A percentile compares a stretch with the other conserved stretches of the same genome.
phyloP scores from a whole-genome alignment of 139 green algal genomes.

The Closterium sp. region DNA sequence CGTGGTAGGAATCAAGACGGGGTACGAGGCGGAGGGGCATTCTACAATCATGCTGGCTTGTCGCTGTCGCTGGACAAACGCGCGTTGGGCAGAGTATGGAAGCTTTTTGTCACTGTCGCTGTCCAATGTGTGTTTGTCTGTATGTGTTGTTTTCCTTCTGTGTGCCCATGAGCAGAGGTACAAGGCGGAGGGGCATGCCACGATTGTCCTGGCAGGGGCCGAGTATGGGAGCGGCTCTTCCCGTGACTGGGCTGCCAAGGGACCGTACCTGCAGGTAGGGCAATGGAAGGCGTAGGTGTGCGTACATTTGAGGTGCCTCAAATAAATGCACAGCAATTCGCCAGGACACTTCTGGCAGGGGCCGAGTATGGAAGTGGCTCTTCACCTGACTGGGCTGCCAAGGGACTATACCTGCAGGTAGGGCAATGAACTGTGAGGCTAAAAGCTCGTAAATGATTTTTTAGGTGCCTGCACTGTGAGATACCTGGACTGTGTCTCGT shows the following conservation, averaged over 20 bases:
- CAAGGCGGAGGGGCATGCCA: conserved; percentile 42
- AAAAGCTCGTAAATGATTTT: no score
- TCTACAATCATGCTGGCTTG: neutral
- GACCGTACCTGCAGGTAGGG: conserved; percentile 52
- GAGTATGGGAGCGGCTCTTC: conserved; percentile 52
- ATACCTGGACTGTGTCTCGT: no score
- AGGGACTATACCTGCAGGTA: conserved; percentile 57
- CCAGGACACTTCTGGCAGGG: conserved; percentile 50
- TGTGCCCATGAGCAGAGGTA: conserved; percentile 39
- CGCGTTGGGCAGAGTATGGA: no score
- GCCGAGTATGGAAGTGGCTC: conserved; percentile 53
- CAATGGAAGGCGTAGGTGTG: no score
- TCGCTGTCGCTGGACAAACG: no score
- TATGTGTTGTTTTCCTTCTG: neutral
- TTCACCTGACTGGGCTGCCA: conserved; percentile 57
- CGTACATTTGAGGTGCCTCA: no score
- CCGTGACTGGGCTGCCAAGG: conserved; percentile 53
- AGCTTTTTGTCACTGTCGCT: neutral
- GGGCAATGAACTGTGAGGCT: no score
- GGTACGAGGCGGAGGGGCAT: neutral
- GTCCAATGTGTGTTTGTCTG: neutral
- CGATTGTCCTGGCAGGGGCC: conserved; percentile 50
- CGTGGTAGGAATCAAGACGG: no score
- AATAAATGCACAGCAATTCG: no score
- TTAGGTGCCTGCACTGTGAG: no score